Percentiles rank a stretch among this genome's conserved stretches.
These are phyloP conservation scores for Brasenia schreberi DNA, from an alignment of 164 flowering plant species.

Conservation along the genomic window DNA sequence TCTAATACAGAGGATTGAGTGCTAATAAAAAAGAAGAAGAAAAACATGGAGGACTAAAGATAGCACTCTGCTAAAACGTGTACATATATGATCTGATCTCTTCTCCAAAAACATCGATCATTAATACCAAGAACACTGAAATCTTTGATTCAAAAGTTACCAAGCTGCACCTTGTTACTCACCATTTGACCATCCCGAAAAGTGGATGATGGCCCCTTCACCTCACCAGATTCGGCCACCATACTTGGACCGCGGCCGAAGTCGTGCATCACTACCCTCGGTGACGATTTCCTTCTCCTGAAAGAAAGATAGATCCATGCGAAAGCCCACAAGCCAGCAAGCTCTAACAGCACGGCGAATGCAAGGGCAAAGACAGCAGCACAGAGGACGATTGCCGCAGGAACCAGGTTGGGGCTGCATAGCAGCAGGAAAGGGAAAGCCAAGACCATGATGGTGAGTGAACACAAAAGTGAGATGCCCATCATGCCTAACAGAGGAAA, in stretches of 20 bases:
- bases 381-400: slow-evolving; percentile 5
- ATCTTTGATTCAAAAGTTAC: neutral
- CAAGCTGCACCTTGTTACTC: slow-evolving; percentile 1
- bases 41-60: too few relatives aligned
- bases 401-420: slow-evolving; percentile 19
- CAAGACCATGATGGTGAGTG: slow-evolving; percentile 12
- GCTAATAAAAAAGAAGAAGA: too few relatives aligned
- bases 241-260: slow-evolving; percentile 4
- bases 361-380: slow-evolving; percentile 13
- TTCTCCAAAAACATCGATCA: too few relatives aligned
- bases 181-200: neutral
- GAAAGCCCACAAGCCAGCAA: slow-evolving; percentile 13
- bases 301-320: slow-evolving; percentile 8
- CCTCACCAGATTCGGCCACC: slow-evolving; percentile 7
- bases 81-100: too few relatives aligned
- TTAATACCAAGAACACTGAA: too few relatives aligned
- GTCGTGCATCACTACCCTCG: slow-evolving; percentile 2
- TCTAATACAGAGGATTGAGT: too few relatives aligned
- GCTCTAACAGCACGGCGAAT: slow-evolving; percentile 8
- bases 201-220: slow-evolving; percentile 3
- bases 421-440: slow-evolving; percentile 18
- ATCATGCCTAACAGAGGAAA: slow-evolving; percentile 17
- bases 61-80: too few relatives aligned
- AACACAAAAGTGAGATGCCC: slow-evolving; percentile 13
- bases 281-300: neutral